These are phyloP conservation scores for Tremella yokohamensis DNA, from an alignment of 768 basidiomycete genomes.

Conservation along the genomic window DNA sequence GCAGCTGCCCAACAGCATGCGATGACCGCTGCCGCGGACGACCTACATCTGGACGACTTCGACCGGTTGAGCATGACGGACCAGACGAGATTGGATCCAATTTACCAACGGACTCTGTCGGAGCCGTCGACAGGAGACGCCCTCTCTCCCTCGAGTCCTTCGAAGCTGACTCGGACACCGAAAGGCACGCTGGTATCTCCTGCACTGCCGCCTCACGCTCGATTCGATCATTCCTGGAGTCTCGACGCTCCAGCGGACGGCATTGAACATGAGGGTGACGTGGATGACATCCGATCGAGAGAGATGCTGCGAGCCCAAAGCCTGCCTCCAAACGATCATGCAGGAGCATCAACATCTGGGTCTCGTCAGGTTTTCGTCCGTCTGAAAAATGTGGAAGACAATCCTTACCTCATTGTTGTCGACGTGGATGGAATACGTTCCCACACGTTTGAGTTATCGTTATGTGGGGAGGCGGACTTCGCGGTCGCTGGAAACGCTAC, in stretches of 20 bases:
- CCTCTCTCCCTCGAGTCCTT: too few relatives aligned
- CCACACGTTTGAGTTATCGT: constrained; percentile 67
- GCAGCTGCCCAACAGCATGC: too few relatives aligned
- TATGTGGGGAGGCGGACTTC: constrained; percentile 55
- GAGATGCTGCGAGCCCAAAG: constrained; percentile 3
- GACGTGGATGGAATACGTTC: constrained; percentile 59
- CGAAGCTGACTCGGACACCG: too few relatives aligned
- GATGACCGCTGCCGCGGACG: too few relatives aligned
- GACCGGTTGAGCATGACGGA: too few relatives aligned
- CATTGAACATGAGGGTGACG: constrained; percentile 9
- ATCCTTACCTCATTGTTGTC: constrained; percentile 65
- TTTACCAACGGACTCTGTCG: too few relatives aligned
- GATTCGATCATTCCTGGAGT: too few relatives aligned
- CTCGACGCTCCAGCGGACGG: background rate
- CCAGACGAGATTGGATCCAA: too few relatives aligned
- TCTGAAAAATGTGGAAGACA: constrained; percentile 60
- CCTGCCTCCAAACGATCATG: background rate
- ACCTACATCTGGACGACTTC: too few relatives aligned
- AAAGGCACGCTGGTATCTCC: too few relatives aligned
- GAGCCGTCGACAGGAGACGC: too few relatives aligned
- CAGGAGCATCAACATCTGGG: background rate
- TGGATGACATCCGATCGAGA: constrained; percentile 1
- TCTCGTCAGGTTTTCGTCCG: background rate
- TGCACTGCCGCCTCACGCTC: too few relatives aligned
- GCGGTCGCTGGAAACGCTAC: constrained; percentile 10